A percentile compares a stretch with the other conserved stretches of the same genome.
Conservation (phyloP, 2,329 filamentous ascomycete genomes). For the Scedosporium dehoogii region DNA sequence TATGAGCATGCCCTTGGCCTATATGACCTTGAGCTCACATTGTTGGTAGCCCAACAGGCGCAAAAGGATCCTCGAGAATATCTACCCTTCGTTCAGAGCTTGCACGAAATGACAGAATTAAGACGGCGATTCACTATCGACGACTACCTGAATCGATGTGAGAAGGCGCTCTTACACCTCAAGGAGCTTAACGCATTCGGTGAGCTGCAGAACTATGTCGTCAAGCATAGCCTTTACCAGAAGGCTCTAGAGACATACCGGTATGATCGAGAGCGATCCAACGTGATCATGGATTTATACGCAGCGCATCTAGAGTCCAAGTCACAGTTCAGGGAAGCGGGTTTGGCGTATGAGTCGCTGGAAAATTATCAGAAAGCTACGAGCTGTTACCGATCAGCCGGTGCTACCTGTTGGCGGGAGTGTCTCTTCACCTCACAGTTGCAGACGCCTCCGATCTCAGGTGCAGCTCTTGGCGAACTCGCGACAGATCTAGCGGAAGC, state of each 20-base stretch:
- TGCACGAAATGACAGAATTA: slow-evolving; percentile 63
- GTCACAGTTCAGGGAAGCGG: slow-evolving; percentile 77
- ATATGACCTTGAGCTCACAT: slow-evolving; percentile 81
- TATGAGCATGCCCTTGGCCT: slow-evolving; percentile 86
- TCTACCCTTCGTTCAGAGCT: slow-evolving; percentile 80
- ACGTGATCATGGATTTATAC: slow-evolving; percentile 65
- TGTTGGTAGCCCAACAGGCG: slow-evolving; percentile 89
- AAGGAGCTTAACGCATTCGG: slow-evolving; percentile 64
- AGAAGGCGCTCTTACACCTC: slow-evolving; percentile 70
- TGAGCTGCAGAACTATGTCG: slow-evolving; percentile 67
- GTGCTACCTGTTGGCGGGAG: slow-evolving; percentile 75
- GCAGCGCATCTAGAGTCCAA: slow-evolving; percentile 65
- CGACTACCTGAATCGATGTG: slow-evolving; percentile 66
- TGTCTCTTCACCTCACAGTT: slow-evolving; percentile 71
- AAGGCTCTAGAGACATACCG: slow-evolving; percentile 72
- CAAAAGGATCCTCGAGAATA: slow-evolving; percentile 95
- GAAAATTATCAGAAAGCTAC: slow-evolving; percentile 64
- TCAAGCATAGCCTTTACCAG: slow-evolving; percentile 71
- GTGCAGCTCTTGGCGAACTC: slow-evolving; percentile 52
- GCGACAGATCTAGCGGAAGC: slow-evolving; percentile 69
- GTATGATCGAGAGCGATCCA: slow-evolving; percentile 61
- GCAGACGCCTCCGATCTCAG: slow-evolving; percentile 48
- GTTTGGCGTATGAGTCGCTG: slow-evolving; percentile 83
- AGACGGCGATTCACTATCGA: slow-evolving; percentile 79
- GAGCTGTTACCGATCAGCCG: slow-evolving; percentile 72